phyloP scores from a whole-genome alignment of 208 protist species.

The Angomonas ambiguus region DNA sequence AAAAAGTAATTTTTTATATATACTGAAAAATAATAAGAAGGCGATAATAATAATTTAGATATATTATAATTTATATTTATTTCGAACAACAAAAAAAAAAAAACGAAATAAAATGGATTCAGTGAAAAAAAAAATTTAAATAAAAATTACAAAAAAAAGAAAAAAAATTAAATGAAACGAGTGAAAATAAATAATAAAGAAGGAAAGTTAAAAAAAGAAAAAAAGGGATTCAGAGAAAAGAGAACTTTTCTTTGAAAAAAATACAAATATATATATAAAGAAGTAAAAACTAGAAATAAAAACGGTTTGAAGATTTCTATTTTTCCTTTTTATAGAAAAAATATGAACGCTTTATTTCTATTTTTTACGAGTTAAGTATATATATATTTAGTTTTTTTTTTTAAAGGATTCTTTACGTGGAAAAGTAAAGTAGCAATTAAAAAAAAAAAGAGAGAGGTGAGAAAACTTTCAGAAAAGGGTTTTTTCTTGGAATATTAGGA shows the following conservation, averaged over 20 bases:
- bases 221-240: not conserved
- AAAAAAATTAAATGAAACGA: not conserved
- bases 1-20: too few relatives aligned
- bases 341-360: too few relatives aligned
- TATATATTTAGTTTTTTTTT: not conserved
- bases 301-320: too few relatives aligned
- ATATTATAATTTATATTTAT: conserved; percentile 12
- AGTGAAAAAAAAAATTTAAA: not conserved
- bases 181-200: not conserved
- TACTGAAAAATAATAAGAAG: not conserved
- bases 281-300: too few relatives aligned
- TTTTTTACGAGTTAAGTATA: too few relatives aligned
- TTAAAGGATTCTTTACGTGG: not conserved
- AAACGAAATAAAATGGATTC: not conserved
- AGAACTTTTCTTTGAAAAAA: not conserved
- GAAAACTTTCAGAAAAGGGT: not conserved
- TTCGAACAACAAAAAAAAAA: conserved; percentile 6
- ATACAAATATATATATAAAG: conserved; percentile 8
- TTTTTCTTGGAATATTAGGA: not conserved
- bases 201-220: not conserved
- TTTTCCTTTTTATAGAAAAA: too few relatives aligned
- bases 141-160: conserved; percentile 7
- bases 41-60: not conserved
- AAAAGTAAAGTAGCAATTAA: too few relatives aligned
- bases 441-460: conserved; percentile 3